Base-by-base conservation (phyloP, 2,329 filamentous ascomycete species). In the Madurella mycetomatis region DNA sequence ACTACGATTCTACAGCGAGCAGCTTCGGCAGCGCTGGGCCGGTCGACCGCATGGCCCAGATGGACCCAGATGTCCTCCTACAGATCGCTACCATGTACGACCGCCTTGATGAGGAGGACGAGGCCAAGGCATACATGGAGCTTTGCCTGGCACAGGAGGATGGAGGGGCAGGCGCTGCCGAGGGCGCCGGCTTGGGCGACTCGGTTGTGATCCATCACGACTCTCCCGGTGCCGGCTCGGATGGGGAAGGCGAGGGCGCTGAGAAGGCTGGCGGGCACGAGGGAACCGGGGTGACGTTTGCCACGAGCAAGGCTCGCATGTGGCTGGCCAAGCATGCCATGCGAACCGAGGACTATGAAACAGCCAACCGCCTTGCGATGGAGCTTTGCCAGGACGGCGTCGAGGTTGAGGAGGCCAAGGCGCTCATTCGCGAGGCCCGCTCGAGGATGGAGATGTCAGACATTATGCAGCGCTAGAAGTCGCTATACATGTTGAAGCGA, bases 321-420 rank as follows among this genome's bases (percentile, higher is more conserved):
- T 99, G 94, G 94, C 82, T 99, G 53, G 94, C 94, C 15, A 83
- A 85, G 53, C 87, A 86, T 73, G 87, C 90, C 12, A 87, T 95
- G 73, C 80, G 82, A 39, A 82, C 81, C 11, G 84, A 85, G 40
- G 90, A 96, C 69, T 89, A 89, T 64, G 76, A 79, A 32, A 81
- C 87, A 17, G 90, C 90, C 4, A 87, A 88, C 72, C 83, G 90
- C 58, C 74, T 97, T 41, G 92, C 91, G 0, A 90, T 86, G 57
- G 94, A 99, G 72, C 76, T 99, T 44, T 96, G 92, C 68, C 90
- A 96, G 71, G 94, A 99, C 70, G 94, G 94, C 0, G 86, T 95
- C 25, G 94, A 97, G 71, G 90, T 97, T 2, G 94, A 99, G 69
- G 94, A 99, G 71, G 94, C 94, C 30, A 97, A 97, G 73, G 90